These are phyloP conservation scores for Termitomyces sp. DNA, from an alignment of 768 basidiomycete species.

Conservation along the genomic window DNA sequence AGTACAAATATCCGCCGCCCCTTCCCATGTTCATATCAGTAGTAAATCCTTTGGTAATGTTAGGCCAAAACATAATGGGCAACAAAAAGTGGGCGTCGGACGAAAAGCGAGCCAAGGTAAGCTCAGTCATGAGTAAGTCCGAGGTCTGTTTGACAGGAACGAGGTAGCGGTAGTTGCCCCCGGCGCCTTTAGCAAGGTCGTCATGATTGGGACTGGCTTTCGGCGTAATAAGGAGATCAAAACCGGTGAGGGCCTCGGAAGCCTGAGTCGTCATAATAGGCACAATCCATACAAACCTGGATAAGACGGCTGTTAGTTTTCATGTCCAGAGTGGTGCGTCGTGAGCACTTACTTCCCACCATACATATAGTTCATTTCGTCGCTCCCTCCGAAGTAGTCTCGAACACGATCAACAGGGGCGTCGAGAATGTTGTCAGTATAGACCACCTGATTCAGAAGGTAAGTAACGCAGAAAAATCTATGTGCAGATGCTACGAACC, in stretches of 20 bases:
- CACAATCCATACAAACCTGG: constrained; percentile 9
- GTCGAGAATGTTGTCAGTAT: neutral
- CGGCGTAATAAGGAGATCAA: neutral
- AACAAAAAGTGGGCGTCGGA: neutral
- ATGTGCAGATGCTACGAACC: neutral
- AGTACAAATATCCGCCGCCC: constrained; percentile 1
- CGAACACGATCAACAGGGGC: neutral
- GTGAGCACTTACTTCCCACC: constrained; percentile 5
- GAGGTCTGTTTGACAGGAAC: neutral
- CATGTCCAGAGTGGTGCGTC: neutral
- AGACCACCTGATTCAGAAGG: neutral
- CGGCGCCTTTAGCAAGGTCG: neutral
- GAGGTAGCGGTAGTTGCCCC: constrained; percentile 1
- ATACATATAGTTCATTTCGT: constrained; percentile 6
- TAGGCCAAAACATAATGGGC: neutral
- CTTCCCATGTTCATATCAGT: constrained; percentile 1
- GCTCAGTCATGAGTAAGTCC: neutral
- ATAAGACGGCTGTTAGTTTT: neutral
- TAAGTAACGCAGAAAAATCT: neutral
- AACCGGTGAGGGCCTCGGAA: neutral
- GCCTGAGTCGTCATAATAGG: neutral
- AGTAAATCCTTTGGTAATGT: neutral
- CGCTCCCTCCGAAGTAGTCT: constrained; percentile 3
- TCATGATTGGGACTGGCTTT: neutral
- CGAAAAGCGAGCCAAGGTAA: neutral